Percentiles rank a stretch among this genome's conserved stretches.
Evolutionary conservation across 192 early-diverging fungal genomes (phyloP).

Genomic region (Phycomyces nitens): DNA sequence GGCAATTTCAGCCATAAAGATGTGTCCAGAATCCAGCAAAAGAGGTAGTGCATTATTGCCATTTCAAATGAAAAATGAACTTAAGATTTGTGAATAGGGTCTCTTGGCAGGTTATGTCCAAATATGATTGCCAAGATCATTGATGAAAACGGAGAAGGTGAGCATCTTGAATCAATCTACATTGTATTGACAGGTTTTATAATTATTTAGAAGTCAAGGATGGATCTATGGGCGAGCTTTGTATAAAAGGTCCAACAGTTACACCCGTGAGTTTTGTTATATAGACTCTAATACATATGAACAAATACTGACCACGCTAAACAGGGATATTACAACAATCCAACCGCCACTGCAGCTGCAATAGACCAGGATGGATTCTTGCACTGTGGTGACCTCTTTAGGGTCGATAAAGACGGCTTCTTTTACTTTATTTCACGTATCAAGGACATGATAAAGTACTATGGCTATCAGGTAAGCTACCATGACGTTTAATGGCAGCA

Average conservation of each 20-base stretch:
- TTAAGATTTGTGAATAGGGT: not conserved
- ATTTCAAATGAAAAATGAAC: constrained; percentile 10
- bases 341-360: constrained; percentile 34
- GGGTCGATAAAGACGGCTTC: constrained; percentile 45
- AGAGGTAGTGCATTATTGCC: constrained; percentile 21
- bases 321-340: constrained; percentile 44
- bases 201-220: constrained; percentile 14
- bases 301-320: not conserved
- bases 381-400: constrained; percentile 56
- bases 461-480: constrained; percentile 47
- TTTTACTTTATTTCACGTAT: constrained; percentile 70
- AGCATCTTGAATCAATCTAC: not conserved
- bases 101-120: not conserved
- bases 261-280: not conserved
- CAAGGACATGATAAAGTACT: constrained; percentile 50
- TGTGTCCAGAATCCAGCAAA: not conserved
- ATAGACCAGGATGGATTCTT: constrained; percentile 49
- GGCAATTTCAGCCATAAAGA: constrained; percentile 4
- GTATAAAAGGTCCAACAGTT: constrained; percentile 41
- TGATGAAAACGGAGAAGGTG: too few species aligned
- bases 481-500: not conserved
- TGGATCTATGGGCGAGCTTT: constrained; percentile 52
- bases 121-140: too few species aligned
- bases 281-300: not conserved
- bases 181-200: not conserved